Evolutionary conservation across 2,329 filamentous ascomycete genomes (phyloP).

Genomic region (Byssochlamys sp.): DNA sequence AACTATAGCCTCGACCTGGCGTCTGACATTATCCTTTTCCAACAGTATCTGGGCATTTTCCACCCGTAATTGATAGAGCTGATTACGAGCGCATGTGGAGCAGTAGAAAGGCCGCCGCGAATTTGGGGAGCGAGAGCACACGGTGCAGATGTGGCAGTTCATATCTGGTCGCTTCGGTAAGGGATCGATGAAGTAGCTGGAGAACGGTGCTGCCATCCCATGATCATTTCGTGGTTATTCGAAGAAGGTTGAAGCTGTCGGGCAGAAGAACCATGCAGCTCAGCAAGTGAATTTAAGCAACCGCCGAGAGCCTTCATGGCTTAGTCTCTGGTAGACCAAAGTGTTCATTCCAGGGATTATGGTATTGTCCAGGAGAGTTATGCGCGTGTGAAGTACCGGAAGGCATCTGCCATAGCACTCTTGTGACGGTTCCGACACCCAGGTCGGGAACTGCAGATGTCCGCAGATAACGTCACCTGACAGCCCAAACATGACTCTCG

Average conservation of each 20-base stretch:
- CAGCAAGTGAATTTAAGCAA: not conserved
- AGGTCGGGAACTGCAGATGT: slow-evolving; percentile 17
- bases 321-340: not conserved
- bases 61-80: slow-evolving; percentile 56
- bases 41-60: slow-evolving; percentile 52
- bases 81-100: slow-evolving; percentile 59
- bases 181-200: slow-evolving; percentile 8
- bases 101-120: slow-evolving; percentile 58
- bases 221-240: slow-evolving; percentile 3
- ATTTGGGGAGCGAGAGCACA: slow-evolving; percentile 50
- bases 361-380: not conserved
- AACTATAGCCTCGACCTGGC: slow-evolving; percentile 36
- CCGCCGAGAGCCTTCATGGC: not conserved
- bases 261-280: not conserved
- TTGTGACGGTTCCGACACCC: not conserved
- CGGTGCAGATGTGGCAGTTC: slow-evolving; percentile 62
- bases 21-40: slow-evolving; percentile 47
- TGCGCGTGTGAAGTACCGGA: not conserved
- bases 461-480: not conserved
- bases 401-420: not conserved
- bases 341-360: not conserved
- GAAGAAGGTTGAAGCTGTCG: slow-evolving; percentile 1
- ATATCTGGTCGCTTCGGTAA: slow-evolving; percentile 36
- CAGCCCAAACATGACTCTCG: not conserved
- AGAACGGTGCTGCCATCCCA: slow-evolving; percentile 6